phyloP scores from a whole-genome alignment of 1,284 basidiomycete genomes.

The Papiliotrema laurentii region DNA sequence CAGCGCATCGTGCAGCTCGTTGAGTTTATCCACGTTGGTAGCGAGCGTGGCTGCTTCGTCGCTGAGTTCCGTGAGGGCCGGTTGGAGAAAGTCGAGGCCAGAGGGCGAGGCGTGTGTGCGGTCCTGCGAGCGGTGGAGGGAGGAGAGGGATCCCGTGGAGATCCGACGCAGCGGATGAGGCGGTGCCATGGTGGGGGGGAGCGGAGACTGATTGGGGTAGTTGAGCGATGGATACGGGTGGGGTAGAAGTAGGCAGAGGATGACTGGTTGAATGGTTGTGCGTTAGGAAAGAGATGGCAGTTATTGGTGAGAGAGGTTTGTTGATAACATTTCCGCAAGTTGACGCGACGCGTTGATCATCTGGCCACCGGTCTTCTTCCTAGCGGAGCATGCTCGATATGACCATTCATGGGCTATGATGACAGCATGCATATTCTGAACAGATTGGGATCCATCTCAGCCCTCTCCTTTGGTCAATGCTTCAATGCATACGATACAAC shows the following conservation, averaged over 20 bases:
- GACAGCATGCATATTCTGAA: too few species aligned
- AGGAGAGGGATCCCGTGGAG: conserved; percentile 83
- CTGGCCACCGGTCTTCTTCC: too few species aligned
- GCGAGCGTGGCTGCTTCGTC: conserved; percentile 81
- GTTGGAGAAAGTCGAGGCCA: conserved; percentile 79
- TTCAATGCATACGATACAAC: too few species aligned
- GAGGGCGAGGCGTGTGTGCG: conserved; percentile 62
- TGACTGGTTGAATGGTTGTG: background rate
- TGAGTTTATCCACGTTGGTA: conserved; percentile 67
- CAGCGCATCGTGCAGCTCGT: conserved; percentile 67
- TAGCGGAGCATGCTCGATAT: too few species aligned
- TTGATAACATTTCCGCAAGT: background rate
- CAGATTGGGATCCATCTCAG: too few species aligned
- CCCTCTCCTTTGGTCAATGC: too few species aligned
- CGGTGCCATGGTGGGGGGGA: conserved; percentile 14
- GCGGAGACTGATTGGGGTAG: background rate
- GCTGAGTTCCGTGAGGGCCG: conserved; percentile 74
- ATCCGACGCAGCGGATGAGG: conserved; percentile 71
- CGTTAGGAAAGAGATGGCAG: too few species aligned
- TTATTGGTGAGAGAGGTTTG: too few species aligned
- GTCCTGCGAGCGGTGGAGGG: conserved; percentile 66
- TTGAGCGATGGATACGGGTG: background rate
- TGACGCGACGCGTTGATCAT: background rate
- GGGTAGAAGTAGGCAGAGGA: background rate
- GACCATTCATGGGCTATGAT: too few species aligned